Conservation (phyloP, 2,329 filamentous ascomycete species). For the Alternaria conjuncta region DNA sequence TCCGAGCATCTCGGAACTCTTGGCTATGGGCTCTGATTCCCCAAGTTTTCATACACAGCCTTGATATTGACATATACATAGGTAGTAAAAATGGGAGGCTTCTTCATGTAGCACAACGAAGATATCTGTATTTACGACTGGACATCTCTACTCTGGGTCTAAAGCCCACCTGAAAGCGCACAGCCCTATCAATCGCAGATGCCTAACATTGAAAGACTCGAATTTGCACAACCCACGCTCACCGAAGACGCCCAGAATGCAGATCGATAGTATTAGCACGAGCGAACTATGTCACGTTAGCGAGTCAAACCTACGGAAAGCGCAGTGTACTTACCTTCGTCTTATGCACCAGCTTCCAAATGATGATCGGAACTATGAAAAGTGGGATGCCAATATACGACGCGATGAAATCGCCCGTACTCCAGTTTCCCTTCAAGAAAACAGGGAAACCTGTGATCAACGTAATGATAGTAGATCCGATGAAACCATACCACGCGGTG, state of each 20-base stretch:
- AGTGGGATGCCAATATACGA: conserved; percentile 59
- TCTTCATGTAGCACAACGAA: neutral
- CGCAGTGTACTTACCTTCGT: neutral
- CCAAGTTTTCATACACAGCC: too few relatives aligned
- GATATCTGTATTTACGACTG: neutral
- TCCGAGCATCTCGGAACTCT: too few relatives aligned
- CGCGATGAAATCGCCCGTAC: conserved; percentile 49
- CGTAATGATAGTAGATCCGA: conserved; percentile 69
- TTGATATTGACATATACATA: too few relatives aligned
- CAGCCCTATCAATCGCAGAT: neutral
- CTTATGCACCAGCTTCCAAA: conserved; percentile 23
- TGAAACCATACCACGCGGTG: conserved; percentile 67
- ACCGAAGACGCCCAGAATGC: neutral
- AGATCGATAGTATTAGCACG: neutral
- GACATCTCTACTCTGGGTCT: neutral
- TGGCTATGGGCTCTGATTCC: too few relatives aligned
- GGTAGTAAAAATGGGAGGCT: too few relatives aligned
- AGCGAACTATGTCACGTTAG: neutral
- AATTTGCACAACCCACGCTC: neutral
- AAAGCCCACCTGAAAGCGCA: neutral
- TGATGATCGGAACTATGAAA: conserved; percentile 27
- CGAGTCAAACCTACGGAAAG: too few relatives aligned
- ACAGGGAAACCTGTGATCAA: conserved; percentile 76
- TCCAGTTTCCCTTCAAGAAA: conserved; percentile 72
- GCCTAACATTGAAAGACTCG: accelerated